These are phyloP conservation scores for Thymus mandschuricus DNA, from an alignment of 257 asterid species.

Conservation along the genomic window DNA sequence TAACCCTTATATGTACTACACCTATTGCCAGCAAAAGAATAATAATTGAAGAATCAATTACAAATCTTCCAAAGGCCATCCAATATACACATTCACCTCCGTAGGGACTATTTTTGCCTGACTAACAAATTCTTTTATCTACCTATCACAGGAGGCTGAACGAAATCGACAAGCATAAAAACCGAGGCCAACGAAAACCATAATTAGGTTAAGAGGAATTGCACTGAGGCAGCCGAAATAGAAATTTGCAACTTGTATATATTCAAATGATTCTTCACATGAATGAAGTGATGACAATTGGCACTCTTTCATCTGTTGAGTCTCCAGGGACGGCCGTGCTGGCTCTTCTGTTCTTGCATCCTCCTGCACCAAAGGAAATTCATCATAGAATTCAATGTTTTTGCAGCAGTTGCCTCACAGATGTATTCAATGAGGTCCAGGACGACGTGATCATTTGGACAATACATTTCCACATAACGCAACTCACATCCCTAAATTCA, in stretches of 20 bases:
- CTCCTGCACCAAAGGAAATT: slow-evolving; percentile 51
- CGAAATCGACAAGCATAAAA: not conserved
- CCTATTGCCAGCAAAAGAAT: not conserved
- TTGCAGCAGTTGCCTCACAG: not conserved
- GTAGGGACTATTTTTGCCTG: not conserved
- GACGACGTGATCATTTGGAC: not conserved
- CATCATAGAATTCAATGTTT: not conserved
- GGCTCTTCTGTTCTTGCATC: slow-evolving; percentile 64
- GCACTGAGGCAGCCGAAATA: slow-evolving; percentile 20
- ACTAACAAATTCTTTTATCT: slow-evolving; percentile 28
- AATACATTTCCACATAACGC: not conserved
- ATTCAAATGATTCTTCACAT: slow-evolving; percentile 21
- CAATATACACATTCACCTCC: slow-evolving; percentile 14
- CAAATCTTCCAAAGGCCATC: slow-evolving; percentile 10
- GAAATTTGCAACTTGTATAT: slow-evolving; percentile 2
- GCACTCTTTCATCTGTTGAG: slow-evolving; percentile 33
- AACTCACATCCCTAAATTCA: not conserved
- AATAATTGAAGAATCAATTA: not conserved
- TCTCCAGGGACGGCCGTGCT: slow-evolving; percentile 60
- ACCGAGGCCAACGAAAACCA: no score
- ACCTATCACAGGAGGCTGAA: slow-evolving; percentile 22
- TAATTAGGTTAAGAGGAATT: not conserved
- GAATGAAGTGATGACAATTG: slow-evolving; percentile 2
- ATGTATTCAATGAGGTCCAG: not conserved
- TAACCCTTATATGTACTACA: no score